Conservation (phyloP, 768 basidiomycete species). For the Phylloporus scabripes region DNA sequence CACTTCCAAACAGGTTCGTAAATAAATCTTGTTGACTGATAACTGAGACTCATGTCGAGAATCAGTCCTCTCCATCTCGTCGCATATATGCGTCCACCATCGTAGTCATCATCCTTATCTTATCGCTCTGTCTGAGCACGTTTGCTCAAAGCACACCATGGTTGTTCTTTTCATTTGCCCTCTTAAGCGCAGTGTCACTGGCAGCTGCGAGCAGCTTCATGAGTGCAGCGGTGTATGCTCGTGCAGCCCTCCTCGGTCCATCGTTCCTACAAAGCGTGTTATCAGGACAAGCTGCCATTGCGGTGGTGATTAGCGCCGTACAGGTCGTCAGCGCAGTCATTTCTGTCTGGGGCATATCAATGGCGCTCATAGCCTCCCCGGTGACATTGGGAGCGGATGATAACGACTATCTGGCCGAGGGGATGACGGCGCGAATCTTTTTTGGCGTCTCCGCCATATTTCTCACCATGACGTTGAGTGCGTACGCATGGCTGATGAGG, state of each 20-base stretch:
- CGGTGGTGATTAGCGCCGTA: constrained; percentile 68
- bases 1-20: constrained; percentile 56
- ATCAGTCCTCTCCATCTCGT: constrained; percentile 46
- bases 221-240: constrained; percentile 66
- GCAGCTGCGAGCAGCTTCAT: constrained; percentile 66
- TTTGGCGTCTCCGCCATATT: constrained; percentile 64
- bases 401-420: constrained; percentile 41
- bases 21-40: constrained; percentile 6
- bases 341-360: constrained; percentile 45
- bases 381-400: not conserved
- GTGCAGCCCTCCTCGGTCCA: constrained; percentile 74
- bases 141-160: constrained; percentile 50
- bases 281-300: constrained; percentile 79
- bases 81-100: constrained; percentile 47
- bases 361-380: not conserved
- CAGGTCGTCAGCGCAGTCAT: constrained; percentile 60
- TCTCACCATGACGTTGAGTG: constrained; percentile 46
- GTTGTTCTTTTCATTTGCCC: constrained; percentile 59
- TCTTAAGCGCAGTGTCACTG: constrained; percentile 55
- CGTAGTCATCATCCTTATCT: constrained; percentile 46
- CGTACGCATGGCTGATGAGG: constrained; percentile 50
- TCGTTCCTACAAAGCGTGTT: constrained; percentile 65
- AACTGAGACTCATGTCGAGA: not conserved
- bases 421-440: constrained; percentile 61
- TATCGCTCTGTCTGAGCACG: constrained; percentile 60